Base-by-base conservation (phyloP, 2,329 filamentous ascomycete genomes). In the Albophoma yamanashiensis region DNA sequence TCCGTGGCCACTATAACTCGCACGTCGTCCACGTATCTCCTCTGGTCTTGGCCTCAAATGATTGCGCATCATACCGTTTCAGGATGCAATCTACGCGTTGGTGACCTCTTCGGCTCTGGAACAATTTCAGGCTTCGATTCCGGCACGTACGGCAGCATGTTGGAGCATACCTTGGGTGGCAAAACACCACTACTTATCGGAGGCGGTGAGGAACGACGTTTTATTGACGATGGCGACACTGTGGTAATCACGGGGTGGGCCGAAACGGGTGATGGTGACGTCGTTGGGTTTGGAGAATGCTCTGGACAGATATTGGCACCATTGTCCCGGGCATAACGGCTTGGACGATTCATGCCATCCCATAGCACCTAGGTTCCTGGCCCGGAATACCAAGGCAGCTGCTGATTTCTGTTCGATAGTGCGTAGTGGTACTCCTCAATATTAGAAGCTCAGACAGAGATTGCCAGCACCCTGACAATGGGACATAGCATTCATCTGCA, bases 21-120 rank as follows among this genome's bases (percentile, higher is more conserved):
- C 52, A 74, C 74, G 3, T 75, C 68, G 50, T 71, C 73, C 1
- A 71, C 66, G n/a, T 72, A 78, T 55, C 77, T 94, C 1, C 79
- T 93, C 1, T 94, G 86, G 80, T 92, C 89, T 0, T 94, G 91
- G 76, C 82, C 88, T 0, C 91, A 94, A 70, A 92, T 94, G 89
- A 77, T 94, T 40, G 83, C 90, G 0, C 90, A 94, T 72, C 90
- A 94, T 71, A 87, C 88, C 1, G 82, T 91, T 60, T 88, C 86
- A 0, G 90, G 90, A 7, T 94, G 90, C 71, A 85, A 87, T 8
- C 79, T 94, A 74, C 82, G 84, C 7, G 80, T 85, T 0, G 91
- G 91, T 55, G 90, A 95, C 67, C 71, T 94, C 47, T 74, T 95
- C 0, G 90, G 89, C 2, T 89, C 86, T 0, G 90, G 90, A 6